Evolutionary conservation across 768 basidiomycete genomes (phyloP), one percentile per base, ranked within the genome.

Genomic region (Leccinum subtestaceum): DNA sequence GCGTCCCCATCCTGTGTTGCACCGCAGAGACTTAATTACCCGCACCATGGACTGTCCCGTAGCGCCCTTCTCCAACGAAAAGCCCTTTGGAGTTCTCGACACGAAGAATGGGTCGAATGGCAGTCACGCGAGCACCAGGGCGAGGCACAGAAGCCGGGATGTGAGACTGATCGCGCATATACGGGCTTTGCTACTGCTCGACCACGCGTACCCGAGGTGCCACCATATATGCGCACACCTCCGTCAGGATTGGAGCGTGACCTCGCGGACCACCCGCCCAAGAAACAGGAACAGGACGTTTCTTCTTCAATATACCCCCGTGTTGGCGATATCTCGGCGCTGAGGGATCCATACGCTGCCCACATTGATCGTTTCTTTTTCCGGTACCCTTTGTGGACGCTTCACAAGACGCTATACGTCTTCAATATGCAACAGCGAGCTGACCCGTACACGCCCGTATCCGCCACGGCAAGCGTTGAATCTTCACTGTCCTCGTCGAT

Each of bases 371-470:
- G 81, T 11, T 82, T 75, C 61, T 86, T 88, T 63, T 78, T 78
- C 59, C 74, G 70, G 34, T 75, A 84, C 64, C 81, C 84, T 4
- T 67, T 84, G 50, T 88, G 86, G 83, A 88, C 87, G 19, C 83
- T 89, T 66, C 72, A 77, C 47, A 89, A 89, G 75, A 80, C 78
- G 43, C 63, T 88, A n/a, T 89, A 83, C 76, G 77, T 85, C 70
- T 80, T 80, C 60, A 83, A 86, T 61, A 69, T 89, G 65, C 81
- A 82, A 48, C 69, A 78, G 21, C 56, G 61, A 45, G 50, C 55
- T 40, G 21, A 19, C 52, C 29, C 38, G 15, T 46, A 43, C 38
- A 38, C 53, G 51, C 55, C 69, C 50, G 63, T 65, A n/a, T 61
- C 66, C n/a, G 46, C 47, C 63, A 68, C 27, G 23, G 1, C 31